Evolutionary conservation across 306 rosid species (phyloP).

Genomic region (Abrus pulchellus): DNA sequence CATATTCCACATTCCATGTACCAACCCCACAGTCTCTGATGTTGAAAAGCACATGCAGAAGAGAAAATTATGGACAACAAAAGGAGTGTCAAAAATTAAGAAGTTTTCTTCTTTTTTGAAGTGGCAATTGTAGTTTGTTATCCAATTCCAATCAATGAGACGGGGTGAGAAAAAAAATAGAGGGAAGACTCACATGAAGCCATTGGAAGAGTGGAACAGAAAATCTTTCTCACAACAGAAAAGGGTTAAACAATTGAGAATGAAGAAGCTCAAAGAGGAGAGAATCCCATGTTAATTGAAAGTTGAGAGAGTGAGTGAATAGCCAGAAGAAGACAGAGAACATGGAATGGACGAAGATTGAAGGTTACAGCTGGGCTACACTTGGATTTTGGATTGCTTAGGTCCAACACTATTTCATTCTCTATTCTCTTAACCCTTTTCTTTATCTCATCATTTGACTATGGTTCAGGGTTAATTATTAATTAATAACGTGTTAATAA

Average conservation of each 20-base stretch:
- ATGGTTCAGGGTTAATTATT: too few relatives aligned
- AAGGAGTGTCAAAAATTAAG: background rate
- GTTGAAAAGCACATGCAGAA: slow-evolving; percentile 31
- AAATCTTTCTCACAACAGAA: background rate
- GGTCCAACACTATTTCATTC: too few relatives aligned
- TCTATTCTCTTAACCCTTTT: too few relatives aligned
- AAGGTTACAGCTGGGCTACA: slow-evolving; percentile 10
- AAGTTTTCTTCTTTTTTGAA: background rate
- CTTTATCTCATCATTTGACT: too few relatives aligned
- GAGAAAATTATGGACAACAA: slow-evolving; percentile 9
- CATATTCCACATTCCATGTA: slow-evolving; percentile 15
- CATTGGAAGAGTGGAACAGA: slow-evolving; percentile 52
- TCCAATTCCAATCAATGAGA: background rate
- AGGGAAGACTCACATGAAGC: slow-evolving; percentile 73
- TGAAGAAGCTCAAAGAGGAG: background rate
- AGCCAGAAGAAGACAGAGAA: slow-evolving; percentile 8
- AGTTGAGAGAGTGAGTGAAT: background rate
- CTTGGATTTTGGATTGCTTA: background rate
- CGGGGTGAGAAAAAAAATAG: background rate
- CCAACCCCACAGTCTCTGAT: slow-evolving; percentile 10
- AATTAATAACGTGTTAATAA: too few relatives aligned
- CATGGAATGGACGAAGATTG: background rate
- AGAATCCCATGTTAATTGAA: slow-evolving; percentile 3
- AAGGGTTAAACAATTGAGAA: slow-evolving; percentile 26
- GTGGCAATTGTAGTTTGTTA: slow-evolving; percentile 8